Conservation (phyloP, 495 filamentous ascomycete genomes). For the Cryomyces antarcticus region DNA sequence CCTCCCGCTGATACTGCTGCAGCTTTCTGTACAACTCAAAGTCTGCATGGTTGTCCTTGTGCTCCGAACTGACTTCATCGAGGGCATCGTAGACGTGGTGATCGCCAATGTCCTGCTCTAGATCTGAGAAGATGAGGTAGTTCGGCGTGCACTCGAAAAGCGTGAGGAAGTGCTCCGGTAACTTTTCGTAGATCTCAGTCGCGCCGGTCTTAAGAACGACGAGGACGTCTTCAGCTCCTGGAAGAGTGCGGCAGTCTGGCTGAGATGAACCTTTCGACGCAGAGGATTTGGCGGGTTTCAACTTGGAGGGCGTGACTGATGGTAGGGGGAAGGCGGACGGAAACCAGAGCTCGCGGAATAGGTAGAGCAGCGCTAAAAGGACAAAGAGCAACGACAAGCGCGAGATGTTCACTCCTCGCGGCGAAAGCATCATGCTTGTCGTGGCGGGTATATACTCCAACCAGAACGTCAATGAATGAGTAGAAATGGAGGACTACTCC, state of each 20-base stretch:
- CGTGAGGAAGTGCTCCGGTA: conserved; percentile 26
- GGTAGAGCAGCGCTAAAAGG: too few species aligned
- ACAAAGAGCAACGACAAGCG: too few species aligned
- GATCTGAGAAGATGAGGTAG: conserved; percentile 35
- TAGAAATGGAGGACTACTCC: too few species aligned
- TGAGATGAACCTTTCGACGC: too few species aligned
- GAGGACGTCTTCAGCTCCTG: conserved; percentile 13
- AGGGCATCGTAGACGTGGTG: conserved; percentile 30
- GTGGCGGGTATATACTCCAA: too few species aligned
- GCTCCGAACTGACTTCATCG: conserved; percentile 18
- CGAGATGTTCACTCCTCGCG: too few species aligned
- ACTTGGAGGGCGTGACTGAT: too few species aligned
- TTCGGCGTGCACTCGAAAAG: conserved; percentile 32
- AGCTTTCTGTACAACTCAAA: conserved; percentile 34
- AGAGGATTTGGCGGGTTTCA: too few species aligned
- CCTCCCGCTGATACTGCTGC: conserved; percentile 19
- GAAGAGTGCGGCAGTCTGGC: background rate
- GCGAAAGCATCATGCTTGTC: too few species aligned
- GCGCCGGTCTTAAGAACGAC: conserved; percentile 19
- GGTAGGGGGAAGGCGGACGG: too few species aligned
- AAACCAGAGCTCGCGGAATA: too few species aligned
- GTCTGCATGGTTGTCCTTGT: conserved; percentile 22
- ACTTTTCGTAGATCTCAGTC: conserved; percentile 15
- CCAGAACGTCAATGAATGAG: too few species aligned
- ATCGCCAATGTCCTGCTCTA: conserved; percentile 27